Base-by-base conservation (phyloP, 192 early-diverging fungal species). In the Entomortierella chlamydospora region DNA sequence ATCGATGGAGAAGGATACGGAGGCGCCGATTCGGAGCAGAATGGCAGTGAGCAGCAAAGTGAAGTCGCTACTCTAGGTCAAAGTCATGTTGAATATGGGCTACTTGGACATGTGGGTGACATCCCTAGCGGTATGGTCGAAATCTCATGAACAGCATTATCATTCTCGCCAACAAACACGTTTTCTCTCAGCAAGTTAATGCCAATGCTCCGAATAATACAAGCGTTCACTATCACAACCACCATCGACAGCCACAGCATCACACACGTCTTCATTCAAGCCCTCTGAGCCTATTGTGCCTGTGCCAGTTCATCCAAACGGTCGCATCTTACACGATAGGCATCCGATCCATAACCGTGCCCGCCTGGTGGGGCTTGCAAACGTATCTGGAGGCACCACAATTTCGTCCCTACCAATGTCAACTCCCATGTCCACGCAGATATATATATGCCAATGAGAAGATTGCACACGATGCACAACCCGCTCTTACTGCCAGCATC, bases 281-380 rank as follows among this genome's bases (percentile, higher is more conserved):
- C 37, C 63, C 4, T 25, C 31, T 4, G 0, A 25, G n/a, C 54
- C 65, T 1, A 51, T 69, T 7, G 39, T 55, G 0, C 64, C 63
- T 8, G 54, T 62, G 22, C 31, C 65, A 3, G 65, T 64, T 31
- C 76, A 79, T 31, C 76, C 76, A 0, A 79, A 79, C n/a, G 76
- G 76, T 15, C 76, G 70, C 22, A 70, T 79, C 52, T 29, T 79
- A 0, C 76, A 79, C 33, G 76, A 56, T 25, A 68, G 76, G 10
- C 76, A 79, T 25, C 76, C 76, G 0, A 79, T 79, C 62, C 76
- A 70, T 45, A 79, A 79, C 29, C 53, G 76, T 15, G 76, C 68
- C 0, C 67, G 76, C 15, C 26, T 79, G 62, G 33, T 79, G 47
- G 63, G 50, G 15, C 62, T 65, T 13, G 67, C 61, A 1, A 53